Conservation (phyloP, 257 asterid genomes). For the Solanum pinnatisectum region DNA sequence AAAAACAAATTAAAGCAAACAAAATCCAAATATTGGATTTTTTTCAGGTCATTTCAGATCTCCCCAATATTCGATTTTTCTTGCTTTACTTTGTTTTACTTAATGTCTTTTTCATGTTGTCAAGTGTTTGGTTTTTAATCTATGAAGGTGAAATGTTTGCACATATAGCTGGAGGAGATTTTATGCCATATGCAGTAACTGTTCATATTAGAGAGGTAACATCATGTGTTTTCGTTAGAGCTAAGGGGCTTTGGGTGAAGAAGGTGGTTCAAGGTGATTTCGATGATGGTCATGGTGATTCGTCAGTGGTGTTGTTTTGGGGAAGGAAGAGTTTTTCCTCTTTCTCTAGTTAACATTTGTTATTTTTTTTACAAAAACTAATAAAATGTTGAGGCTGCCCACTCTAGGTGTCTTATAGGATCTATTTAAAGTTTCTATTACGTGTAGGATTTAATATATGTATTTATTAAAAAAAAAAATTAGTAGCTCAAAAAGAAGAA, state of each 20-base stretch:
- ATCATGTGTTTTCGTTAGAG: neutral
- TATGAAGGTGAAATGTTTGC: too few relatives aligned
- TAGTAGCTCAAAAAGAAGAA: neutral
- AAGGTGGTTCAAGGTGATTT: neutral
- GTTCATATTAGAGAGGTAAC: neutral
- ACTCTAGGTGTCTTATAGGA: neutral
- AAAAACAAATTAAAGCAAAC: neutral
- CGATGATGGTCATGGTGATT: neutral
- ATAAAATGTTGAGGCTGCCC: neutral
- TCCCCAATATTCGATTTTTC: neutral
- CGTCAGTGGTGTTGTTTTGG: neutral
- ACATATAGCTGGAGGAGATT: neutral
- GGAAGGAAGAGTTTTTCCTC: neutral
- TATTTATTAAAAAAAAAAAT: too few relatives aligned
- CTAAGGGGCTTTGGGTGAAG: neutral
- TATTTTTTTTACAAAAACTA: too few relatives aligned
- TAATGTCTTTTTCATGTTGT: neutral
- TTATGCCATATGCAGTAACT: accelerated
- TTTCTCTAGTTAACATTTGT: neutral
- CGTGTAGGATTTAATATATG: neutral
- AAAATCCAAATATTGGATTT: too few relatives aligned
- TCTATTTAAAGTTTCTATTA: neutral
- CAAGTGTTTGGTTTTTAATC: neutral
- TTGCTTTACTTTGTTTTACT: too few relatives aligned
- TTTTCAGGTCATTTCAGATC: neutral